Conservation (phyloP, 768 basidiomycete species). For the Termitomyces sp. region DNA sequence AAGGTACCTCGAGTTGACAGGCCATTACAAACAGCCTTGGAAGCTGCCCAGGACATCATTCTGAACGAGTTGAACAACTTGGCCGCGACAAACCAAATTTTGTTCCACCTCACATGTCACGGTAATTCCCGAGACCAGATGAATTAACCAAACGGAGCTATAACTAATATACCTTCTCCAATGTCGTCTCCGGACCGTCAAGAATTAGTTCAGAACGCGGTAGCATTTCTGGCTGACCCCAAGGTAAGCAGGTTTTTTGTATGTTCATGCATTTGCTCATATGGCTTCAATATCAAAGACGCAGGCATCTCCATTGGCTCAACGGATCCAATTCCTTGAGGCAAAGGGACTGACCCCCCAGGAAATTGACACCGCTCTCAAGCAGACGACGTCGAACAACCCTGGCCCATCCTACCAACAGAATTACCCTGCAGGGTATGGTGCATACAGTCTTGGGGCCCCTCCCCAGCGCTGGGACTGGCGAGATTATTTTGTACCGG, state of each 20-base stretch:
- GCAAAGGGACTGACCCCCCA: constrained; percentile 80
- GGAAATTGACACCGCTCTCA: constrained; percentile 86
- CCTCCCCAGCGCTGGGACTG: constrained; percentile 70
- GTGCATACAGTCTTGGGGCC: constrained; percentile 33
- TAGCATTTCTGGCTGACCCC: constrained; percentile 81
- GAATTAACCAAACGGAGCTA: constrained; percentile 13
- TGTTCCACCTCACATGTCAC: constrained; percentile 8
- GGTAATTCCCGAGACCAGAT: constrained; percentile 20
- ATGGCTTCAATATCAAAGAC: constrained; percentile 37
- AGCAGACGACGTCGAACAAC: constrained; percentile 42
- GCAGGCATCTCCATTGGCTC: constrained; percentile 71
- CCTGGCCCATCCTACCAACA: constrained; percentile 16
- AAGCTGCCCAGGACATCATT: constrained; percentile 51
- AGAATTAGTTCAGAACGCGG: constrained; percentile 77
- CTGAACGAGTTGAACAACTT: constrained; percentile 17
- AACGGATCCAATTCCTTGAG: constrained; percentile 91
- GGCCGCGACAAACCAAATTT: constrained; percentile 12
- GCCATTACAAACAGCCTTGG: constrained; percentile 44
- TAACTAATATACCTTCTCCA: constrained; percentile 1
- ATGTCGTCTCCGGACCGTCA: constrained; percentile 49
- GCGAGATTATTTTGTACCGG: constrained; percentile 92
- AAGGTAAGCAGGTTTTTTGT: constrained; percentile 40
- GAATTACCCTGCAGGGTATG: constrained; percentile 41
- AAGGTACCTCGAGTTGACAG: constrained; percentile 41
- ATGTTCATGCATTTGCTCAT: constrained; percentile 4